Percentiles rank a stretch among this genome's conserved stretches.
Conservation (phyloP, 2,329 filamentous ascomycete species). For the Ploettnerulaceae sp. region DNA sequence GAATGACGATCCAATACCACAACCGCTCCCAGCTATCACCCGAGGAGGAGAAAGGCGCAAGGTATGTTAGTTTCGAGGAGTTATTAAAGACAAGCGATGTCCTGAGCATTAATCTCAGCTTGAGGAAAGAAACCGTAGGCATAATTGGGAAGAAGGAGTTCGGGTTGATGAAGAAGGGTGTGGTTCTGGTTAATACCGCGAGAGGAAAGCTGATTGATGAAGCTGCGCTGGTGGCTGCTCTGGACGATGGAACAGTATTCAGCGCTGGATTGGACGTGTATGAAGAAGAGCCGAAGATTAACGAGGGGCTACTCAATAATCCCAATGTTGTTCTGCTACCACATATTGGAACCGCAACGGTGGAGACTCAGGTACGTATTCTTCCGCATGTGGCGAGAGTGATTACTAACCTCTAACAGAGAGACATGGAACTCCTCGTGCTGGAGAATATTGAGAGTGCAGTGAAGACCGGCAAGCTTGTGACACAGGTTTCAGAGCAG, state of each 20-base stretch:
- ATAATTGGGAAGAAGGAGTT: constrained; percentile 68
- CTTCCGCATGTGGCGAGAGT: not conserved
- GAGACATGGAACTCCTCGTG: constrained; percentile 69
- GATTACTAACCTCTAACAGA: constrained; percentile 32
- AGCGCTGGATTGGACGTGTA: constrained; percentile 74
- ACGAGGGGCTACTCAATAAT: constrained; percentile 67
- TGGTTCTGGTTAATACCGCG: constrained; percentile 77
- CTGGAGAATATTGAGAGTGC: constrained; percentile 64
- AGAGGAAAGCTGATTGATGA: constrained; percentile 78
- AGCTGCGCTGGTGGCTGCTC: constrained; percentile 65
- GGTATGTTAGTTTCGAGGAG: constrained; percentile 68
- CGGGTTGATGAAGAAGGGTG: constrained; percentile 67
- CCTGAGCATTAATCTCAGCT: constrained; percentile 69
- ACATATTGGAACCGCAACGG: constrained; percentile 78
- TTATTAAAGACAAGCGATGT: constrained; percentile 66
- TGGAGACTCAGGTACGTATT: constrained; percentile 43
- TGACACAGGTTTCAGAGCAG: constrained; percentile 68
- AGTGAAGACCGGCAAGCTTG: constrained; percentile 54
- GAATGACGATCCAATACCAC: constrained; percentile 69
- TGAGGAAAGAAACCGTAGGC: constrained; percentile 62
- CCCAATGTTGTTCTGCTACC: constrained; percentile 68
- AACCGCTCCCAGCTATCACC: constrained; percentile 59
- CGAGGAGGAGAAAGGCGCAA: constrained; percentile 48
- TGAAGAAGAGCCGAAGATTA: constrained; percentile 71
- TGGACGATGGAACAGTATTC: constrained; percentile 62